Base-by-base conservation (phyloP, 805 yeast species). In the Wickerhamiella occidentalis region DNA sequence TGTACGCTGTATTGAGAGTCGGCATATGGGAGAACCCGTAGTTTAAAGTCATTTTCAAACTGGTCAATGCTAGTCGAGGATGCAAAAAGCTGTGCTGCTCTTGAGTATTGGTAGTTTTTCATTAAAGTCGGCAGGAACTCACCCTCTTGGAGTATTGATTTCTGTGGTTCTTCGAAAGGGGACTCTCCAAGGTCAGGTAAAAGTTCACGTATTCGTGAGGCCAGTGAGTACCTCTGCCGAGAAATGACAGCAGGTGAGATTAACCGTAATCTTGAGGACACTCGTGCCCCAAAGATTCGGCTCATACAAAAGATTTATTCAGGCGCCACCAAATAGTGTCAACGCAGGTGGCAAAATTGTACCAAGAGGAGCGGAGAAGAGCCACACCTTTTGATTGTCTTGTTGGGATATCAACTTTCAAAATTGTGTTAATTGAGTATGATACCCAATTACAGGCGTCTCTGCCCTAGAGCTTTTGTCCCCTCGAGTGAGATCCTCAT, bases 71-170 rank as follows among this genome's bases (percentile, higher is more conserved):
- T 22, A 9, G 45, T 30, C 1, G 18, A n/a, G n/a, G 21, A 41
- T 35, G 28, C 52, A 47, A 45, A 35, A n/a, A 8, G 22, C 18
- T 45, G 36, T n/a, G 40, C 23, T 1, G 56, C 56, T 15, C 43
- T 23, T 4, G 28, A 40, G 28, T 52, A 48, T 4, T 42, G 33
- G 6, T 50, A 46, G 11, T 25, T 33, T 11, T 50, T 40, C 15
- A 48, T 45, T 3, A 50, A 36, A 11, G 13, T 21, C 15, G 40
- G 47, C 9, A 45, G 9, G 6, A 22, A 26, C 9, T 29, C 33
- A 9, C 21, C 15, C 17, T 9, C 6, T 21, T 17, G 25, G 28
- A 8, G 18, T n/a, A 9, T 12, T 9, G 23, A n/a, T 19, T 37
- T 7, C 18, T 22, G n/a, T 8, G 26, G 4, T 23, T 19, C 21